Conservation (phyloP, 2,329 filamentous ascomycete species). For the Penicillium sp. region DNA sequence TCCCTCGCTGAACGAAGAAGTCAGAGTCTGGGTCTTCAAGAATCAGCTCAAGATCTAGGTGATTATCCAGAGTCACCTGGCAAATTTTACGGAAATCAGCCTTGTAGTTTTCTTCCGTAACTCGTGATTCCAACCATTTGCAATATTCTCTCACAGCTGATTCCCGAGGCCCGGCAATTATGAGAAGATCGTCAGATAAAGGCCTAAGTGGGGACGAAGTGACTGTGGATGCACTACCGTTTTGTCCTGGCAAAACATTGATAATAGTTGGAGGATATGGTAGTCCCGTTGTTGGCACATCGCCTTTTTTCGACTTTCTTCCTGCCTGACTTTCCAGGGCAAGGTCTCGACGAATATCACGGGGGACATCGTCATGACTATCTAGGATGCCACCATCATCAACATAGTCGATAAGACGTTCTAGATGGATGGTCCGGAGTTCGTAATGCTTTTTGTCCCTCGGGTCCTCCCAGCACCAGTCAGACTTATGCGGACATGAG, state of each 20-base stretch:
- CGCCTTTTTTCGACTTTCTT: constrained; percentile 9
- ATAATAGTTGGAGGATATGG: constrained; percentile 12
- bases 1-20: constrained; percentile 15
- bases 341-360: constrained; percentile 5
- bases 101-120: constrained; percentile 15
- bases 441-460: constrained; percentile 9
- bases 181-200: constrained; percentile 3
- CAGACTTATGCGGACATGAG: constrained; percentile 4
- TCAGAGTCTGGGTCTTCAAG: constrained; percentile 12
- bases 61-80: constrained; percentile 14
- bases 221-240: constrained; percentile 1
- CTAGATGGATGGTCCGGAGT: constrained; percentile 3
- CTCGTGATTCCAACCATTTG: constrained; percentile 17
- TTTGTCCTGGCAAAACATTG: constrained; percentile 10
- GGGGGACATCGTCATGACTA: constrained; percentile 5
- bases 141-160: constrained; percentile 15
- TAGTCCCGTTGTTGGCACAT: constrained; percentile 3
- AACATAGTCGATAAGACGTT: constrained; percentile 7
- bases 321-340: constrained; percentile 3
- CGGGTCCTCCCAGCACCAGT: constrained; percentile 10
- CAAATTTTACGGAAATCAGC: constrained; percentile 14
- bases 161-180: constrained; percentile 15
- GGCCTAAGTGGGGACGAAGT: constrained; percentile 5
- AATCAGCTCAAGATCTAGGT: constrained; percentile 17
- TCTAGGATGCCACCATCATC: constrained; percentile 7